Base-by-base conservation (phyloP, 1,284 basidiomycete species). In the Cutaneotrichosporon dermatis region DNA sequence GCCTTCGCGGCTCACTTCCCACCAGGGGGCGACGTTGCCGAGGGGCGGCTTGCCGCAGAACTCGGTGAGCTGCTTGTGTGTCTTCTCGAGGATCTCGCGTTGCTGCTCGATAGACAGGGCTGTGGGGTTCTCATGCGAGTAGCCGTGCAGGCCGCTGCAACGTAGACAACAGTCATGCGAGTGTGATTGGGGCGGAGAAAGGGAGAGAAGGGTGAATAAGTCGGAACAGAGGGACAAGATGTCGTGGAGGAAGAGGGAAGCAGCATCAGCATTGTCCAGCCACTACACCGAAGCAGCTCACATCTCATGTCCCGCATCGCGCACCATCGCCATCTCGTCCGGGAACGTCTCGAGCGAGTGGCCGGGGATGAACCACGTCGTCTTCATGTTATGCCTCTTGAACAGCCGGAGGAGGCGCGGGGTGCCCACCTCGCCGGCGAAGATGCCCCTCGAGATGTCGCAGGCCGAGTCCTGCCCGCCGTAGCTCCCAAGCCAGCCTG, bases 101-200 rank as follows among this genome's bases (percentile, higher is more conserved):
- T 90, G 88, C 68, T 90, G 88, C 62, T 86, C 79, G 1, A 84
- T 64, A 0, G 80, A 82, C 82, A 90, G 82, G 3, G 82, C 73
- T 1, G 80, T 79, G 0, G 87, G 88, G 71, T 88, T 88, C 83
- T 87, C 87, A 71, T 89, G 87, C 1, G 86, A 87, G 72, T 89
- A 88, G 0, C 87, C 87, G 63, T 88, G 86, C 5, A 89, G 82
- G 1, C 87, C 87, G 57, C 73, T 75, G 33, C 0, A 12, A 40
- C 12, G 39, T 25, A 25, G 25, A 25, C 25, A 25, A 25, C 25
- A 25, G 25, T 25, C 25, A 25, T 25, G 25, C 25, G 25, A 25
- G 25, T 25, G 25, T 25, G 25, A 25, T 25, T 25, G 25, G 25
- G 25, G 25, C 25, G 25, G 25, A 25, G 25, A 25, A 25, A 25